Evolutionary conservation across 106 monocot species (phyloP).

Genomic region (Dendrobium chrysotoxum): DNA sequence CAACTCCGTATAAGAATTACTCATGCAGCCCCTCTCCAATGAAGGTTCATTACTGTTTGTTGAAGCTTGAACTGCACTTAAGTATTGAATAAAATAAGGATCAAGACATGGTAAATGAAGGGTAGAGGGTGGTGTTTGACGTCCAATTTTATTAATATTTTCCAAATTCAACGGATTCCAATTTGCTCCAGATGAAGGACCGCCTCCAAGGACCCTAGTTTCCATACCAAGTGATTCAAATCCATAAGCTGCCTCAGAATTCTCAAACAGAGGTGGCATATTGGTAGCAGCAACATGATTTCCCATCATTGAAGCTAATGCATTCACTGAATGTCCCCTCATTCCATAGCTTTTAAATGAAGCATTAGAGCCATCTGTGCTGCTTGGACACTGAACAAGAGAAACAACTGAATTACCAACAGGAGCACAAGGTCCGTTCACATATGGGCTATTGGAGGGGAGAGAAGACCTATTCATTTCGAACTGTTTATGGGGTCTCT

Average conservation of each 20-base stretch:
- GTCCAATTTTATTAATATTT: constrained; percentile 32
- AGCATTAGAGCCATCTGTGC: constrained; percentile 18
- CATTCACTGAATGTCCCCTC: constrained; percentile 23
- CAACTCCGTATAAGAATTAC: constrained; percentile 40
- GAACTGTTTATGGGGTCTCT: constrained; percentile 10
- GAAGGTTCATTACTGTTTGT: constrained; percentile 15
- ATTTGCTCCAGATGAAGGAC: constrained; percentile 14
- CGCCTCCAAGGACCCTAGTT: constrained; percentile 17
- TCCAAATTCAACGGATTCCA: constrained; percentile 19
- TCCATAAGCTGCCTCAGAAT: constrained; percentile 24
- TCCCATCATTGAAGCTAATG: constrained; percentile 8
- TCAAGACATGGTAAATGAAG: constrained; percentile 43
- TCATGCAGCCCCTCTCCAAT: constrained; percentile 13
- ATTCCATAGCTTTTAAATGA: constrained; percentile 32
- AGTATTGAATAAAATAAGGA: constrained; percentile 32
- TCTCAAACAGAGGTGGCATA: constrained; percentile 33
- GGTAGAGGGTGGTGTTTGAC: constrained; percentile 20
- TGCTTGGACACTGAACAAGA: constrained; percentile 29
- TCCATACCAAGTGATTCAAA: constrained; percentile 20
- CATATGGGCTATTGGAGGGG: constrained; percentile 25
- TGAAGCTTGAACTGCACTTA: constrained; percentile 45
- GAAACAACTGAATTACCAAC: constrained; percentile 25
- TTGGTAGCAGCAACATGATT: constrained; percentile 18
- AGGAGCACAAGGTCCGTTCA: constrained; percentile 21
- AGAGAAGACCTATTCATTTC: constrained; percentile 19